These are phyloP conservation scores for Pontederia paniculata DNA, from an alignment of 176 grass and related monocot genomes.

Conservation along the genomic window DNA sequence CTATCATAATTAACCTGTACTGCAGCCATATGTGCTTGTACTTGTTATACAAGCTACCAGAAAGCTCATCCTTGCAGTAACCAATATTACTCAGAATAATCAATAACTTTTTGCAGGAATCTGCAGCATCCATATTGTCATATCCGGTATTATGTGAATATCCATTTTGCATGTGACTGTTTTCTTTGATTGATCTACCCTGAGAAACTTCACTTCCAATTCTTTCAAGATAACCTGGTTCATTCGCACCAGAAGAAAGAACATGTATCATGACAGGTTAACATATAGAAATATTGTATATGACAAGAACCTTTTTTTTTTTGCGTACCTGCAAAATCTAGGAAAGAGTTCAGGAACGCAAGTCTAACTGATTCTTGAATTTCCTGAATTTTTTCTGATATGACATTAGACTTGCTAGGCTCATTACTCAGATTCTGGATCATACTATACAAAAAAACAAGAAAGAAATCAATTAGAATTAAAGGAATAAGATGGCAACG, in stretches of 20 bases:
- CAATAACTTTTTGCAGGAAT: constrained; percentile 66
- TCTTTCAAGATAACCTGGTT: constrained; percentile 72
- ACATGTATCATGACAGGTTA: not conserved
- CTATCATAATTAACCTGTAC: constrained; percentile 27
- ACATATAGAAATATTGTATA: not conserved
- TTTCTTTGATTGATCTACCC: constrained; percentile 71
- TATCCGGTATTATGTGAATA: constrained; percentile 54
- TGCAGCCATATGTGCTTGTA: constrained; percentile 91
- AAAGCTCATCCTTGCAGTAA: constrained; percentile 90
- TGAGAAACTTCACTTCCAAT: constrained; percentile 66
- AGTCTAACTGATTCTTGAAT: constrained; percentile 97
- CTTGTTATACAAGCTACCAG: constrained; percentile 58
- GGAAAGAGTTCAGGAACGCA: constrained; percentile 91
- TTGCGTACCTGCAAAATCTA: constrained; percentile 82
- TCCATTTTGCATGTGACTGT: constrained; percentile 68
- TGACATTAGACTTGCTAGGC: constrained; percentile 56
- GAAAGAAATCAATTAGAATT: constrained; percentile 10
- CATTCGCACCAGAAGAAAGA: constrained; percentile 25
- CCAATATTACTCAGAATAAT: constrained; percentile 99
- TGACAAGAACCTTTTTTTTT: not conserved
- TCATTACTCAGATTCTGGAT: constrained; percentile 77
- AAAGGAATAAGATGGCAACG: constrained; percentile 5
- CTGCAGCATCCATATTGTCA: constrained; percentile 7
- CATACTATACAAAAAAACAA: constrained; percentile 61
- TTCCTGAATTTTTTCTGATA: constrained; percentile 83